phyloP scores from a whole-genome alignment of 106 monocot species.

The Alisma plantagoaquatica region DNA sequence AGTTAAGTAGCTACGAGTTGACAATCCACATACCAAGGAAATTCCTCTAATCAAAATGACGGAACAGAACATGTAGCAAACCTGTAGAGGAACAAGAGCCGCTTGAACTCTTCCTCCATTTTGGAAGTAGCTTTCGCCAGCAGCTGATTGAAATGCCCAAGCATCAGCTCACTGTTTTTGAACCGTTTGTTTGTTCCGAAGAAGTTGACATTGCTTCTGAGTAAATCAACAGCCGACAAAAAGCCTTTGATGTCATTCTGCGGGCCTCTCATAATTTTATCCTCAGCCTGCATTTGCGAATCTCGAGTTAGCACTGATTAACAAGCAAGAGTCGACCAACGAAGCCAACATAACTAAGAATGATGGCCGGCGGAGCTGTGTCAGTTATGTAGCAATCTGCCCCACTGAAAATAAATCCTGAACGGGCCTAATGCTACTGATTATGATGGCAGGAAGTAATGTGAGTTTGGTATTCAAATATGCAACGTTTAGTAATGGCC shows the following conservation, averaged over 20 bases:
- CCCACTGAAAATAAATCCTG: constrained; percentile 18
- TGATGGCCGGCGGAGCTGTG: not conserved
- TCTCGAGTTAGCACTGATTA: too few relatives aligned
- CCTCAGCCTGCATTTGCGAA: constrained; percentile 19
- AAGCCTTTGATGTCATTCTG: constrained; percentile 23
- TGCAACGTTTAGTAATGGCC: too few relatives aligned
- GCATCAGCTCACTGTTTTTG: constrained; percentile 21
- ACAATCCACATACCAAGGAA: not conserved
- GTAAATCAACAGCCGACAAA: constrained; percentile 25
- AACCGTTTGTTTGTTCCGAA: constrained; percentile 28
- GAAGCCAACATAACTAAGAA: too few relatives aligned
- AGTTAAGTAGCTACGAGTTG: too few relatives aligned
- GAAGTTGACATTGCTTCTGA: constrained; percentile 20
- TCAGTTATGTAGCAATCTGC: not conserved
- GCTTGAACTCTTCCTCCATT: constrained; percentile 34
- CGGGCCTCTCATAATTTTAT: constrained; percentile 28
- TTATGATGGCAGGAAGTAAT: too few relatives aligned
- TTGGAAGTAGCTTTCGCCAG: constrained; percentile 19
- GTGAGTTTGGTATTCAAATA: too few relatives aligned
- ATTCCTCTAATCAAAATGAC: not conserved
- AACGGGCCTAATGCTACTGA: constrained; percentile 18
- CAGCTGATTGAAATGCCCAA: constrained; percentile 19
- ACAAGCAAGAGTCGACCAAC: too few relatives aligned
- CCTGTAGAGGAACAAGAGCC: constrained; percentile 22
- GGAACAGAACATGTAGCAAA: constrained; percentile 11